These are phyloP conservation scores for Drosera spatulata DNA, from an alignment of 179 eudicot species.

Conservation along the genomic window DNA sequence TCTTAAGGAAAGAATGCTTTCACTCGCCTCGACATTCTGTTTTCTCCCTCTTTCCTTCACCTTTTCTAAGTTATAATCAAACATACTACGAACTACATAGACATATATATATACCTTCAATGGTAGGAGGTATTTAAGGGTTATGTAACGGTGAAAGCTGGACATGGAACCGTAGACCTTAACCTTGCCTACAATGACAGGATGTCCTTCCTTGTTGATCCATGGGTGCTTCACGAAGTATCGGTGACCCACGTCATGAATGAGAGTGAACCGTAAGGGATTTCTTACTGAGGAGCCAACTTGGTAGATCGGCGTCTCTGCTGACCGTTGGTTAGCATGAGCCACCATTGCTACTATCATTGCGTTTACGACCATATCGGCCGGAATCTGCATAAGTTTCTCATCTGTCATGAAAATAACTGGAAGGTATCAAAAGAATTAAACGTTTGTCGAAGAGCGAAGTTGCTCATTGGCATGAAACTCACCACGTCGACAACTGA, in stretches of 20 bases:
- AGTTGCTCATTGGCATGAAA: not conserved
- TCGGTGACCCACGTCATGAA: constrained; percentile 35
- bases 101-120: constrained; percentile 71
- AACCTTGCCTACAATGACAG: constrained; percentile 53
- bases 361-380: constrained; percentile 86
- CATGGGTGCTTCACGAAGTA: constrained; percentile 66
- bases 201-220: constrained; percentile 61
- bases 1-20: too few relatives aligned
- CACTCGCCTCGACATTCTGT: too few relatives aligned
- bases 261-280: constrained; percentile 20
- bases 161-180: constrained; percentile 45
- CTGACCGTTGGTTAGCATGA: constrained; percentile 32
- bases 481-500: constrained; percentile 51
- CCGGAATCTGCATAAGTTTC: constrained; percentile 53
- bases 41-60: too few relatives aligned
- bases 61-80: constrained; percentile 56
- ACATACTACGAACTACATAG: constrained; percentile 87
- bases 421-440: too few relatives aligned
- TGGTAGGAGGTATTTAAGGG: constrained; percentile 59
- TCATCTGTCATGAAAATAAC: too few relatives aligned
- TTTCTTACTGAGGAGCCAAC: constrained; percentile 64
- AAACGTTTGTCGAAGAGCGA: not conserved
- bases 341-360: constrained; percentile 60
- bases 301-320: constrained; percentile 40
- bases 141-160: constrained; percentile 58